Evolutionary conservation across 257 asterid genomes (phyloP).

Genomic region (Solanum dulcamara): DNA sequence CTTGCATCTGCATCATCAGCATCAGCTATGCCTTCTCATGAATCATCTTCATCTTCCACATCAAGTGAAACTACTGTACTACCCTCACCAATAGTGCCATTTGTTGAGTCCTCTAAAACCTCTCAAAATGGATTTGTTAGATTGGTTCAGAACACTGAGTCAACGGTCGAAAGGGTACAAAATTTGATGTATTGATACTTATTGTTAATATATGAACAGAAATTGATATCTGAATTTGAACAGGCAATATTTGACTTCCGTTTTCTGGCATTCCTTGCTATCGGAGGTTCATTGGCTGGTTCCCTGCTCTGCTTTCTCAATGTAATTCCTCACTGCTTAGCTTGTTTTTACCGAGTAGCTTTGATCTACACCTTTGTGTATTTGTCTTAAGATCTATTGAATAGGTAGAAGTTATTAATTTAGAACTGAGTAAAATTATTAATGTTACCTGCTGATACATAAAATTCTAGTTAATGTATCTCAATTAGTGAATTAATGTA

Average conservation of each 20-base stretch:
- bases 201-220: background rate
- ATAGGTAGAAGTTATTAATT: background rate
- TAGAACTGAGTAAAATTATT: background rate
- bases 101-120: constrained; percentile 24
- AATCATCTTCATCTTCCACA: constrained; percentile 30
- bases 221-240: background rate
- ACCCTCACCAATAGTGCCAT: constrained; percentile 17
- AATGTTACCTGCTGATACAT: too few relatives aligned
- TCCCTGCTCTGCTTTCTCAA: constrained; percentile 85
- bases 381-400: background rate
- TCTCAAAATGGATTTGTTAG: constrained; percentile 37
- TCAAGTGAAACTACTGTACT: constrained; percentile 11
- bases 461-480: too few relatives aligned
- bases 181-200: constrained; percentile 3
- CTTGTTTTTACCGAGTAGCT: background rate
- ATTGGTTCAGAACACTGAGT: constrained; percentile 48
- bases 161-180: constrained; percentile 61
- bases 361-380: background rate
- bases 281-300: constrained; percentile 86
- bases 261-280: constrained; percentile 81
- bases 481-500: too few relatives aligned
- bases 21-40: constrained; percentile 25
- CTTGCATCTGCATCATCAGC: constrained; percentile 32
- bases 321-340: constrained; percentile 22
- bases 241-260: constrained; percentile 81